phyloP scores from a whole-genome alignment of 148 eudicot genomes.

The Cornus suecica region DNA sequence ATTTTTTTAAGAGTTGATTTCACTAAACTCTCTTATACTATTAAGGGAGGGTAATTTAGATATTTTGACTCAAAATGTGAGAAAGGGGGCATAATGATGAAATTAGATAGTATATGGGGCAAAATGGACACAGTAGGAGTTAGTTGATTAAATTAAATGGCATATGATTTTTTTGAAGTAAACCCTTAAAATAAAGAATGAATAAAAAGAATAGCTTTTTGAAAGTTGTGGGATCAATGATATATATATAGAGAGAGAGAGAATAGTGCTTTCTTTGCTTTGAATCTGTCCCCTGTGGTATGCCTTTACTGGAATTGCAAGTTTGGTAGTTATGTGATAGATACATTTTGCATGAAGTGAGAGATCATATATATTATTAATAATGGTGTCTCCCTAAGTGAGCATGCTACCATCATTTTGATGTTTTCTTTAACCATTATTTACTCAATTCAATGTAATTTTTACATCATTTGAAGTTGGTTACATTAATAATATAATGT shows the following conservation, averaged over 20 bases:
- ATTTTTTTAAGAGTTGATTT: too few relatives aligned
- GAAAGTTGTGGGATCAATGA: not conserved
- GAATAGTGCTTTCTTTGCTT: not conserved
- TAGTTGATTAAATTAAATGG: too few relatives aligned
- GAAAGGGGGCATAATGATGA: too few relatives aligned
- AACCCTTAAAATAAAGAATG: not conserved
- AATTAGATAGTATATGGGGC: too few relatives aligned
- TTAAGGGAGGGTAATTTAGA: too few relatives aligned
- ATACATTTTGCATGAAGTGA: not conserved
- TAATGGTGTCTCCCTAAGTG: not conserved
- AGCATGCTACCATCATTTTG: not conserved
- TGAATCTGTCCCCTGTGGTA: not conserved
- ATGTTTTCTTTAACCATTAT: not conserved
- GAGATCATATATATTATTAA: not conserved
- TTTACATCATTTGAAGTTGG: not conserved
- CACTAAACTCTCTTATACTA: too few relatives aligned
- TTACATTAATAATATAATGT: too few relatives aligned
- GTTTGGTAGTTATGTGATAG: not conserved
- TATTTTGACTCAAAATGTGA: too few relatives aligned
- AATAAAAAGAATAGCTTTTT: not conserved
- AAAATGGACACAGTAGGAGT: too few relatives aligned
- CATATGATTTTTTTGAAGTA: too few relatives aligned
- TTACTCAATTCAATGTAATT: too few relatives aligned
- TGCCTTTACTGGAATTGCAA: constrained; percentile 8
- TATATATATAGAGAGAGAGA: not conserved